phyloP scores from a whole-genome alignment of 2,329 filamentous ascomycete species.

The Beauveria asiatica region DNA sequence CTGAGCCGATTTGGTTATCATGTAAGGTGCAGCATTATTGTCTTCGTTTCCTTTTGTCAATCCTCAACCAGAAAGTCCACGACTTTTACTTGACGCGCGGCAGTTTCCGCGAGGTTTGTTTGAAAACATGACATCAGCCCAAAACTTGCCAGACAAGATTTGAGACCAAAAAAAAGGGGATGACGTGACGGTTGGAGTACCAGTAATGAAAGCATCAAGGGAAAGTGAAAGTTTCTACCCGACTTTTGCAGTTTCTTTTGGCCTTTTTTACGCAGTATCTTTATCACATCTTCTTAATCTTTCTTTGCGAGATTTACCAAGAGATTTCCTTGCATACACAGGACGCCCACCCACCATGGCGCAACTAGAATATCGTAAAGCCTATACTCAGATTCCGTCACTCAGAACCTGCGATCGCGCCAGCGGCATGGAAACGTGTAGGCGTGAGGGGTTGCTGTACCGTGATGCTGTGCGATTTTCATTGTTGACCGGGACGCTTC shows the following conservation, averaged over 20 bases:
- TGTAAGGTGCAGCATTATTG: neutral
- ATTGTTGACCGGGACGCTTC: no score
- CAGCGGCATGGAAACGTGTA: no score
- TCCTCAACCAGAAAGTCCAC: neutral
- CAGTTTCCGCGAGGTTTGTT: neutral
- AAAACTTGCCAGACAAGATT: neutral
- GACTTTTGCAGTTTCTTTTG: neutral
- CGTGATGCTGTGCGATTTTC: no score
- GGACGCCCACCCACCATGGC: neutral
- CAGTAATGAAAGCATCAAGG: neutral
- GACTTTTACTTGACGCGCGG: neutral
- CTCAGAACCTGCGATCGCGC: no score
- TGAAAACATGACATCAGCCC: neutral
- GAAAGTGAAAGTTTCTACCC: neutral
- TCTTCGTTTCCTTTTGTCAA: neutral
- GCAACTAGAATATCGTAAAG: neutral
- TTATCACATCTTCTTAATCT: neutral
- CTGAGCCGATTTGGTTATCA: neutral
- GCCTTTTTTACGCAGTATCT: neutral
- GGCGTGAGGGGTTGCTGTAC: no score
- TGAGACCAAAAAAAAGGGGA: neutral
- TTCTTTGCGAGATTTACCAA: slow-evolving; percentile 11
- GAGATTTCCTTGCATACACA: neutral
- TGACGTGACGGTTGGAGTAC: neutral
- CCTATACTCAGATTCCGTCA: no score